phyloP scores from a whole-genome alignment of 805 yeast genomes.

The Candida insectorum region DNA sequence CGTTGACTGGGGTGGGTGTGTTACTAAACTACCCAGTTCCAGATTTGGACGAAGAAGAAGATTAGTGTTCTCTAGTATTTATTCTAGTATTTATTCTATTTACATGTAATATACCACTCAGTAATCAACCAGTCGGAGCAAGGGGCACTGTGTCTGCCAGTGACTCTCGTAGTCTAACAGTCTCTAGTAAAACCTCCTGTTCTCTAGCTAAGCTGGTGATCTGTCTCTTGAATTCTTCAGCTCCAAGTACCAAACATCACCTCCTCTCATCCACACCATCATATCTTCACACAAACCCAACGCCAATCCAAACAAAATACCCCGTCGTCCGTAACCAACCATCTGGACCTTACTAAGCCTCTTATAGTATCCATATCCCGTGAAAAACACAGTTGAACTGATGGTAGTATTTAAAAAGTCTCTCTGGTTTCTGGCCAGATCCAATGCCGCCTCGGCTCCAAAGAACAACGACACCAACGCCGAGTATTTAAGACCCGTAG shows the following conservation, averaged over 20 bases:
- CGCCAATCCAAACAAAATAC: conserved; percentile 54
- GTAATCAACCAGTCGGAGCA: too few species aligned
- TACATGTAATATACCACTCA: conserved; percentile 1
- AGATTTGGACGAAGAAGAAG: conserved; percentile 50
- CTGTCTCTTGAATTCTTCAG: not conserved
- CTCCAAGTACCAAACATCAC: conserved; percentile 59
- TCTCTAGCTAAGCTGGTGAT: too few species aligned
- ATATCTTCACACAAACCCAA: conserved; percentile 69
- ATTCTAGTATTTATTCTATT: conserved; percentile 2
- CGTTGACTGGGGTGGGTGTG: conserved; percentile 88
- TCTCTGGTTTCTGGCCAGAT: conserved; percentile 45
- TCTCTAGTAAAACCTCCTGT: too few species aligned
- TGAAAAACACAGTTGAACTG: conserved; percentile 53
- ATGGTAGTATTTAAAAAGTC: conserved; percentile 64
- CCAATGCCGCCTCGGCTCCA: conserved; percentile 61
- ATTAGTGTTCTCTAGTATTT: conserved; percentile 2
- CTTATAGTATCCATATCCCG: conserved; percentile 45
- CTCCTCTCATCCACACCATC: conserved; percentile 55
- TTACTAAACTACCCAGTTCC: conserved; percentile 79
- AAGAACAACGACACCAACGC: conserved; percentile 48
- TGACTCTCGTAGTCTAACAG: too few species aligned
- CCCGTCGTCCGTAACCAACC: conserved; percentile 43
- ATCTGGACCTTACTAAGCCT: conserved; percentile 44
- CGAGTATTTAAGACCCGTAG: conserved; percentile 34
- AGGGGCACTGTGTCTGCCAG: too few species aligned